These are phyloP conservation scores for Xylaria cubensis DNA, from an alignment of 495 filamentous ascomycete species.

Conservation along the genomic window DNA sequence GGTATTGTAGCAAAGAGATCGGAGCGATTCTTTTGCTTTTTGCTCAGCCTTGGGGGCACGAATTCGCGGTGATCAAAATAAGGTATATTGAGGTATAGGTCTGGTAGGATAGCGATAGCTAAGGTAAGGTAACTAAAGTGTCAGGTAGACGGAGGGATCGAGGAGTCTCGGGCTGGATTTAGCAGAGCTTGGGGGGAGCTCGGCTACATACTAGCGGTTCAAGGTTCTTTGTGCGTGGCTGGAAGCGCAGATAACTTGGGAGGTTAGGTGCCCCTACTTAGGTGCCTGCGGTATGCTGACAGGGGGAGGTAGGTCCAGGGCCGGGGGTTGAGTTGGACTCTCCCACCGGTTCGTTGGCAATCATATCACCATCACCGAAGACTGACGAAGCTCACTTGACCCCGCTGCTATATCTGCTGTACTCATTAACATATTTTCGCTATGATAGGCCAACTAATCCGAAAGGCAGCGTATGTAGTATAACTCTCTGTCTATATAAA, in stretches of 20 bases:
- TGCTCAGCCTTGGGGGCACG: neutral
- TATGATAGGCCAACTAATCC: neutral
- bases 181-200: constrained; percentile 24
- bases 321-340: neutral
- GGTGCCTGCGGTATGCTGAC: neutral
- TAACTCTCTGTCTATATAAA: neutral
- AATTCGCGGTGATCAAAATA: neutral
- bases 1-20: neutral
- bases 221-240: constrained; percentile 3
- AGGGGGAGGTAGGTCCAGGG: neutral
- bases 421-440: neutral
- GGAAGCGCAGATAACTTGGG: constrained; percentile 19
- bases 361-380: neutral
- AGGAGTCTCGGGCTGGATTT: neutral
- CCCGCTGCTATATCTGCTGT: constrained; percentile 7
- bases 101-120: neutral
- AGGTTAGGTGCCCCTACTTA: constrained; percentile 5
- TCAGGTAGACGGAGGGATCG: constrained; percentile 13
- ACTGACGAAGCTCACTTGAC: neutral
- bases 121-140: neutral
- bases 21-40: constrained; percentile 4
- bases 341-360: constrained; percentile 16
- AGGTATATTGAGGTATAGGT: neutral
- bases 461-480: neutral
- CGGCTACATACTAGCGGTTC: neutral